Conservation (phyloP, 2,329 filamentous ascomycete species). For the Fusarium continuum region DNA sequence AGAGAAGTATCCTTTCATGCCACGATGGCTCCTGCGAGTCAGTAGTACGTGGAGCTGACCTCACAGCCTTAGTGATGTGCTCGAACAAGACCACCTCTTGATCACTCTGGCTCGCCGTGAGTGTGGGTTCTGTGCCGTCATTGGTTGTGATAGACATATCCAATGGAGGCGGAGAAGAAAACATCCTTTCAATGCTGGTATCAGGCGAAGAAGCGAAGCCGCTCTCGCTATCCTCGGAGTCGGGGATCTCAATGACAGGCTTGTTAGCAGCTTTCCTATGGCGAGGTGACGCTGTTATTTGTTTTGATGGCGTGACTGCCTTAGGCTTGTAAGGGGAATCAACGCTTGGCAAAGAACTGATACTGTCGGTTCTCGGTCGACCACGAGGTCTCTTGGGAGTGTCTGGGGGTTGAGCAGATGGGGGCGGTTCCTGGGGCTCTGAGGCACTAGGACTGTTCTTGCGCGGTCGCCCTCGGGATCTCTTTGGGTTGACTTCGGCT, state of each 20-base stretch:
- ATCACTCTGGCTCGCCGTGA: conserved; percentile 51
- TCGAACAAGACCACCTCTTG: conserved; percentile 59
- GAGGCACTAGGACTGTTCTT: conserved; percentile 41
- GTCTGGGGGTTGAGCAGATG: conserved; percentile 47
- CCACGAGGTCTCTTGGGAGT: conserved; percentile 53
- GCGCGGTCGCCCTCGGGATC: conserved; percentile 48
- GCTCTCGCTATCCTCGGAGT: conserved; percentile 56
- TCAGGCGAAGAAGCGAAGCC: conserved; percentile 45
- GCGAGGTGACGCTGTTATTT: conserved; percentile 16
- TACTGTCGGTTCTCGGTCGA: conserved; percentile 52
- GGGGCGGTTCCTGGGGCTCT: conserved; percentile 48
- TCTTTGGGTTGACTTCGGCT: conserved; percentile 27
- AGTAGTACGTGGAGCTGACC: conserved; percentile 57
- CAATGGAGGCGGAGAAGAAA: conserved; percentile 55
- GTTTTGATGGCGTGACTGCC: conserved; percentile 19
- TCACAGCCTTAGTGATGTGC: conserved; percentile 65
- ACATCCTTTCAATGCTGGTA: conserved; percentile 51
- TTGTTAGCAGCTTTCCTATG: conserved; percentile 20
- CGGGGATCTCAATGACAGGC: conserved; percentile 58
- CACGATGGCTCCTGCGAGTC: conserved; percentile 70
- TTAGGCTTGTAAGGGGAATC: conserved; percentile 13
- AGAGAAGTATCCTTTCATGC: conserved; percentile 93
- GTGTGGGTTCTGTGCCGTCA: conserved; percentile 57
- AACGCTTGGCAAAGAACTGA: conserved; percentile 2
- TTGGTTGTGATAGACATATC: conserved; percentile 57